These are phyloP conservation scores for Mallotus repandus DNA, from an alignment of 441 rosid genomes.

Conservation along the genomic window DNA sequence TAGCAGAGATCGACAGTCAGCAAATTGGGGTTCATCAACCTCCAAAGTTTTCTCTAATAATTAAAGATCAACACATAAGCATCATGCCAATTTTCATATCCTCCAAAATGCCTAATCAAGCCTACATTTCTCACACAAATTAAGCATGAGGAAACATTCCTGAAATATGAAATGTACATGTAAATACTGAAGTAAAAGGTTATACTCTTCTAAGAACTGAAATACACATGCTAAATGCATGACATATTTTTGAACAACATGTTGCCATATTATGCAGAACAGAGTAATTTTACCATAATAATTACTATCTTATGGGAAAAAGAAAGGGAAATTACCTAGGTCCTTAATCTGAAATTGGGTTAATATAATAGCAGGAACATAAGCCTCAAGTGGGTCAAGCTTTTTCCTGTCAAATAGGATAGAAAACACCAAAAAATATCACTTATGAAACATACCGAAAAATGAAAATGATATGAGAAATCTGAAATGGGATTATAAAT, in stretches of 20 bases:
- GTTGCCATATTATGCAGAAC: not conserved
- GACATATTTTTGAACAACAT: not conserved
- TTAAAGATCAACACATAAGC: constrained; percentile 10
- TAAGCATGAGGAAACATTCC: not conserved
- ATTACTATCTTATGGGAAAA: not conserved
- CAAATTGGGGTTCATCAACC: constrained; percentile 62
- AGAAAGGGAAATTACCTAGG: constrained; percentile 44
- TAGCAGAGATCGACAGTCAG: constrained; percentile 46
- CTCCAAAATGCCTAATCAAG: not conserved
- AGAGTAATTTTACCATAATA: not conserved
- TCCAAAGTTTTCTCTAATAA: constrained; percentile 47
- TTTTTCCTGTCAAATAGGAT: constrained; percentile 49
- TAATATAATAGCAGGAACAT: constrained; percentile 75
- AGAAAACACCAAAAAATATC: not conserved
- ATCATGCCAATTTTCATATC: not conserved
- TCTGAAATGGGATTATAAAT: not conserved
- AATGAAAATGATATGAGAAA: not conserved
- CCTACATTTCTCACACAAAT: not conserved
- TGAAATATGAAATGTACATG: not conserved
- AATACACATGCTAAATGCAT: not conserved
- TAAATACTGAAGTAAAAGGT: not conserved
- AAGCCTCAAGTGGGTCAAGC: constrained; percentile 77
- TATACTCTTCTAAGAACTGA: not conserved
- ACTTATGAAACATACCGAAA: not conserved
- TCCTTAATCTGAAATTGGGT: constrained; percentile 66